A percentile compares a stretch with the other conserved stretches of the same genome.
These are phyloP conservation scores for Aquilaria sinensis DNA, from an alignment of 345 rosid genomes.

Conservation along the genomic window DNA sequence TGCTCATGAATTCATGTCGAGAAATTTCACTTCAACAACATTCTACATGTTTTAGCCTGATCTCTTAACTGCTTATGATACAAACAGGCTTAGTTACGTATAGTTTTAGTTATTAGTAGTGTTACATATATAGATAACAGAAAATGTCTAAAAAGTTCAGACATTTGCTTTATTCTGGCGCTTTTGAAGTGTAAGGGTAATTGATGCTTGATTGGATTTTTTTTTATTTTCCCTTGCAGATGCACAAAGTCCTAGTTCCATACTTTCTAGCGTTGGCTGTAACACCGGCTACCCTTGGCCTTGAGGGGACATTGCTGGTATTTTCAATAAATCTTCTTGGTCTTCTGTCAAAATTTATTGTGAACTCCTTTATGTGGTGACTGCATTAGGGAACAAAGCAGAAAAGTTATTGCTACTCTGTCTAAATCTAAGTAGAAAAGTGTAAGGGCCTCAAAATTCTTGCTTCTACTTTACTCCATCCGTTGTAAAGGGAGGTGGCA, in stretches of 20 bases:
- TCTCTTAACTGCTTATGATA: slow-evolving; percentile 4
- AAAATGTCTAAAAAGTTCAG: no score
- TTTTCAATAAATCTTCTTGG: not conserved
- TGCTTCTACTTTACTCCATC: not conserved
- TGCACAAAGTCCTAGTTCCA: slow-evolving; percentile 68
- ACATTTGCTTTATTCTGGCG: no score
- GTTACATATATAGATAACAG: no score
- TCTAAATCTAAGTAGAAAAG: not conserved
- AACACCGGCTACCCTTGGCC: slow-evolving; percentile 64
- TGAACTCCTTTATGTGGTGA: not conserved
- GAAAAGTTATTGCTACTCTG: not conserved
- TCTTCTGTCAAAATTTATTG: not conserved
- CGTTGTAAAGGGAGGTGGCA: not conserved
- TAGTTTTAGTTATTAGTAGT: no score
- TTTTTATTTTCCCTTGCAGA: slow-evolving; percentile 37
- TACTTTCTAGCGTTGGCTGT: slow-evolving; percentile 60
- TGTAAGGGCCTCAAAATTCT: not conserved
- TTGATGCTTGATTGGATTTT: no score
- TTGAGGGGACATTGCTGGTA: slow-evolving; percentile 89
- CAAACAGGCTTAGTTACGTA: slow-evolving; percentile 34
- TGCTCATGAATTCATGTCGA: not conserved
- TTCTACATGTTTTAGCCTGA: not conserved
- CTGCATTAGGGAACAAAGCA: not conserved
- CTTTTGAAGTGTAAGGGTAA: no score
- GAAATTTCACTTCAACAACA: not conserved